Conservation (phyloP, 2,329 filamentous ascomycete genomes). For the Verticillium zaregamsianum region DNA sequence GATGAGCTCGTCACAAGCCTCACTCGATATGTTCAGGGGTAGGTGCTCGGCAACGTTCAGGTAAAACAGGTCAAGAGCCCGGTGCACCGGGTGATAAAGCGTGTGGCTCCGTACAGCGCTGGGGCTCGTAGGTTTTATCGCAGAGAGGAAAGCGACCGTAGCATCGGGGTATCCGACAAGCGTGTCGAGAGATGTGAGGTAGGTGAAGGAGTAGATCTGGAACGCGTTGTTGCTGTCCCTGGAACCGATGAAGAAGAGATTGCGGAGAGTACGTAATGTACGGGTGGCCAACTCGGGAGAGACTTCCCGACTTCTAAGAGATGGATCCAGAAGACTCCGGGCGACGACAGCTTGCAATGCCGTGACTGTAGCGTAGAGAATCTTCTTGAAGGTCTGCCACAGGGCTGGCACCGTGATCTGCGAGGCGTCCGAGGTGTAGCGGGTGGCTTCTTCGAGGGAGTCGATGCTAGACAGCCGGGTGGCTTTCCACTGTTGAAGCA, state of each 20-base stretch:
- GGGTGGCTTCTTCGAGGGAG: constrained; percentile 57
- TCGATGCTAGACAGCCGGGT: constrained; percentile 73
- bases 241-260: constrained; percentile 77
- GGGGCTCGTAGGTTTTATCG: constrained; percentile 46
- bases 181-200: constrained; percentile 77
- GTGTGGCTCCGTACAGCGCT: constrained; percentile 58
- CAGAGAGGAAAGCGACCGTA: constrained; percentile 61
- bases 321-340: constrained; percentile 51
- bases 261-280: constrained; percentile 68
- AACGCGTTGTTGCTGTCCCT: constrained; percentile 70
- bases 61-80: constrained; percentile 81
- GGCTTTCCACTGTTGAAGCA: constrained; percentile 70
- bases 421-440: constrained; percentile 61
- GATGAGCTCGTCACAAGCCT: constrained; percentile 67
- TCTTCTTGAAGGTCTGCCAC: constrained; percentile 71
- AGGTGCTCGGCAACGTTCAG: constrained; percentile 84
- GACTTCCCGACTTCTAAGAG: constrained; percentile 34
- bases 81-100: constrained; percentile 39
- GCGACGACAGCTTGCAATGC: constrained; percentile 70
- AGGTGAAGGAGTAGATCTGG: constrained; percentile 80
- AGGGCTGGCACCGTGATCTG: constrained; percentile 65
- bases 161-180: constrained; percentile 66
- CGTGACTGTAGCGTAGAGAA: constrained; percentile 71
- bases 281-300: constrained; percentile 67
- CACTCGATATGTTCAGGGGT: constrained; percentile 62